These are phyloP conservation scores for Pythium brassicae DNA, from an alignment of 352 stramenopile genomes.

Conservation along the genomic window DNA sequence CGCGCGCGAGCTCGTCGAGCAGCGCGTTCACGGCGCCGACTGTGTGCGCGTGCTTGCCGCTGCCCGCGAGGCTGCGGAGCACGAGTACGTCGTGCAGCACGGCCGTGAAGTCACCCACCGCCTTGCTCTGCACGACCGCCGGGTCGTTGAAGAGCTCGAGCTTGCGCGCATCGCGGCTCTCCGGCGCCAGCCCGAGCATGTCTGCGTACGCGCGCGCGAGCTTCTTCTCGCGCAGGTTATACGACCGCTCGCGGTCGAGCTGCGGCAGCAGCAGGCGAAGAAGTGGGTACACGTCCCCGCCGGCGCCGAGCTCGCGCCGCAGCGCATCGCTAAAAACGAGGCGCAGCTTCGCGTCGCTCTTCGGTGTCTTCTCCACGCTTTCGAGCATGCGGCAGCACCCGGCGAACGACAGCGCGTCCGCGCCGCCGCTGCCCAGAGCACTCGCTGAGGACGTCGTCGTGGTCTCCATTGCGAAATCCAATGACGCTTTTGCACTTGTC, in stretches of 20 bases:
- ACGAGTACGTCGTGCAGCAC: slow-evolving; percentile 74
- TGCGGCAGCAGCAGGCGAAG: slow-evolving; percentile 73
- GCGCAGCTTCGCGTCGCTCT: slow-evolving; percentile 68
- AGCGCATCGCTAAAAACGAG: slow-evolving; percentile 74
- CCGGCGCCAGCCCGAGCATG: slow-evolving; percentile 56
- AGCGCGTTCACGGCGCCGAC: slow-evolving; percentile 58
- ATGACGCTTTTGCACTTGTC: not conserved
- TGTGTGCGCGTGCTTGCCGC: slow-evolving; percentile 43
- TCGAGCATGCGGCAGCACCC: slow-evolving; percentile 74
- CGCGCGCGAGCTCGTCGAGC: slow-evolving; percentile 46
- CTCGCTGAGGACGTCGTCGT: not conserved
- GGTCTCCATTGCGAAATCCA: not conserved
- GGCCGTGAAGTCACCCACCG: slow-evolving; percentile 77
- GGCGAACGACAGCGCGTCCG: slow-evolving; percentile 50
- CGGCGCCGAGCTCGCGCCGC: slow-evolving; percentile 39
- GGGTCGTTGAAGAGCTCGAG: slow-evolving; percentile 82
- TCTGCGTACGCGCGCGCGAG: slow-evolving; percentile 78
- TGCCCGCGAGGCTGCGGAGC: slow-evolving; percentile 44
- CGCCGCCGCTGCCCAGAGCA: not conserved
- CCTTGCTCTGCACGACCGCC: slow-evolving; percentile 72
- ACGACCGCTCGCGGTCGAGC: slow-evolving; percentile 80
- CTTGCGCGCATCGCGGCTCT: slow-evolving; percentile 69
- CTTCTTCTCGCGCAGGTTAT: slow-evolving; percentile 87
- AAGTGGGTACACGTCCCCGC: slow-evolving; percentile 65
- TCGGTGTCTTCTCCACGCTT: slow-evolving; percentile 58